Base-by-base conservation (phyloP, 2,329 filamentous ascomycete genomes). In the Lachnellula subtilissima region DNA sequence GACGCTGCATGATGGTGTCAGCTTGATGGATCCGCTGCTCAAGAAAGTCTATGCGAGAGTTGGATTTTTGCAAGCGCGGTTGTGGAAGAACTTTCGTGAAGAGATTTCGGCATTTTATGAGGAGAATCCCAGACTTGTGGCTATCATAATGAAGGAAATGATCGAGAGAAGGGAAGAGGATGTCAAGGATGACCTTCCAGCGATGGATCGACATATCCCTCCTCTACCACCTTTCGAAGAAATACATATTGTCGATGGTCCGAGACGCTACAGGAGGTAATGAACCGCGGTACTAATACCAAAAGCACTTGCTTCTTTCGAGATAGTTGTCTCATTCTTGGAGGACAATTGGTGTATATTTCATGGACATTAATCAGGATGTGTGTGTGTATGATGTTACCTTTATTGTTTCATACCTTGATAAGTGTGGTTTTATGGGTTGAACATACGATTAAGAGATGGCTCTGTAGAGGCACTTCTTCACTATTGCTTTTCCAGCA, bases 41-140 rank as follows among this genome's bases (percentile, higher is more conserved):
- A 75, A 72, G 57, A 79, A 79, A 74, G 65, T 80, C 12, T 74
- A 78, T 60, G 76, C 77, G 7, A 69, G 77, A 37, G 72, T 78
- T 5, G 77, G 76, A 2, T 79, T 78, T 58, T 65, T 80, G 36
- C 75, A 78, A 64, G 71, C 75, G 9, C 58, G 70, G 28, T 58
- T 78, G n/a, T 79, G 74, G 74, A 71, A 73, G 56, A 68, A 68
- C 15, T 64, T 65, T 15, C 74, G 72, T 3, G 67, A 72, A 37
- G 73, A 74, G 56, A 78, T 76, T 11, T 66, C 69, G 32, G 67
- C 67, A 14, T 80, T 78, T 57, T 66, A 78, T 55, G 60, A 74
- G 2, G 70, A 68, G 1, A 74, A 78, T 57, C 75, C 77, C 1
- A 76, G 78, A 56, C 67, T 80, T 19, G 72, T 74, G 32, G 69